Evolutionary conservation across 331 rosid genomes (phyloP), one percentile per base, ranked within the genome.

Genomic region (Saraca asoca): DNA sequence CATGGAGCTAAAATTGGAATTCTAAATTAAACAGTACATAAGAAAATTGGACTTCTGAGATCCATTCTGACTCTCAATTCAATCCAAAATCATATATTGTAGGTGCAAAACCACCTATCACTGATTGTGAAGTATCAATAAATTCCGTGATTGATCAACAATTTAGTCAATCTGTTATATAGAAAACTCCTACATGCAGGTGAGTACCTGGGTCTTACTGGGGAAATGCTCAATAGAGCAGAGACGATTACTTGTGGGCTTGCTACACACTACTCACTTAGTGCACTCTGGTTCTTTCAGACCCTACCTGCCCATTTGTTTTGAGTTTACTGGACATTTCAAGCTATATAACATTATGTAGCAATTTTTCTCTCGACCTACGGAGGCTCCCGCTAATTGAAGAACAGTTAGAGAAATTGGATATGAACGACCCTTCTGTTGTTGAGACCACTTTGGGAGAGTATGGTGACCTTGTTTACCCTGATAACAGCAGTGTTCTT

Each of bases 191-290:
- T 1, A 24, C 73, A 34, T 81, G 72, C 76, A 93, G 98, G 97
- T 13, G 98, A 93, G 78, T 89, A 85, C 85, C 73, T 90, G 81
- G 98, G 85, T 71, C 79, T 93, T 29, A 89, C 95, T 8, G 96
- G 98, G 71, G 87, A 76, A 62, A 93, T 84, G 59, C 91, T 93
- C 66, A 83, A 70, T 14, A 95, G 97, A 73, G 84, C 60, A 53
- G 98, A 93, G 79, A 87, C 89, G 95, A 31, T 80, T 74, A 72
- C 90, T 42, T 87, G 95, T 73, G 97, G 96, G 58, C 95, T 87
- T 78, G 98, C 91, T 18, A 93, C 97, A 6, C 98, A 93, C 59
- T 90, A 90, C 71, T 66, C 83, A 13, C 79, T 72, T 79, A 78
- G 67, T 73, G 71, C 91, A 85, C 94, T 92, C 89, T 78, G 62